Evolutionary conservation across 202 grass and related monocot genomes (phyloP), one percentile per base, ranked within the genome.

Genomic region (Dendrocalamus latiflorus): DNA sequence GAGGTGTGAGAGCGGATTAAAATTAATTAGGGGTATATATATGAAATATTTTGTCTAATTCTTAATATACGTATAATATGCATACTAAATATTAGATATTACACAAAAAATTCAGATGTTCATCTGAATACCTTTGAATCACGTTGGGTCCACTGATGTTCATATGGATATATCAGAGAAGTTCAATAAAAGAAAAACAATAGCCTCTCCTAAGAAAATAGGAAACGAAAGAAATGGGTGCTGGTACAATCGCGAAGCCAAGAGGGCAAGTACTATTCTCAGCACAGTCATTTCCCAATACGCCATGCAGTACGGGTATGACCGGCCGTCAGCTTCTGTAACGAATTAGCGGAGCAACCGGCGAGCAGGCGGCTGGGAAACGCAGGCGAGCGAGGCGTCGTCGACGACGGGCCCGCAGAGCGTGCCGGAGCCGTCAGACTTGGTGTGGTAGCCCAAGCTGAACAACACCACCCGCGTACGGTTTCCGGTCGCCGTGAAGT

Each of bases 351-450:
- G 76, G 15, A 48, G 60, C 33, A 86, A 39, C 11, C 68, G 57
- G 20, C 83, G 78, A 20, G 77, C 20, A 4, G 67, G n/a, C 50
- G 83, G 50, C 11, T 30, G 28, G 20, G 39, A 60, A 15, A 86
- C 58, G 76, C 83, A 86, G 33, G 79, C 41, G 39, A 91, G 85
- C 24, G 81, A 53, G n/a, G 70, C 80, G 81, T 94, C 79, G 2
- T 94, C 91, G 36, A 91, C 60, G 6, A 91, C 70, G 0, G 91
- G 91, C 3, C 91, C 91, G 65, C 91, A 94, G 68, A 94, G 87
- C 20, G 92, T 88, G 56, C 92, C 92, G 42, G 61, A 83, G 54
- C 87, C 69, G 51, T 94, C 92, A 12, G 61, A 49, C 84, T 76
- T 80, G 47, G 48, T 86, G 81, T 88, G 87, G 73, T 94, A 90